Evolutionary conservation across 2,329 filamentous ascomycete genomes (phyloP).

Genomic region (Xylariomycetidae sp.): DNA sequence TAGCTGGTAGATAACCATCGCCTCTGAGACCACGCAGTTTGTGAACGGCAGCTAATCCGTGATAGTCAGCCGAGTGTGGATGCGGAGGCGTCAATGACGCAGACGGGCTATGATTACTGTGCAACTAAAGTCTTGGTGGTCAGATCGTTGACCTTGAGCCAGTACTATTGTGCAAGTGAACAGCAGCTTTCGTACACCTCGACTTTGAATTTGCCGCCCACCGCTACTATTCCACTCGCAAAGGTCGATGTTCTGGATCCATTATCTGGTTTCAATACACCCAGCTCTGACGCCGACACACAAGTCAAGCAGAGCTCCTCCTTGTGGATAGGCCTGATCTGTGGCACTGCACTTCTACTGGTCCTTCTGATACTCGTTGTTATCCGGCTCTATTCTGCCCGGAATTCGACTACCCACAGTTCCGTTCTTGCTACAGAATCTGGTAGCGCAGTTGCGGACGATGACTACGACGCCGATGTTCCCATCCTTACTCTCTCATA

Average conservation of each 20-base stretch:
- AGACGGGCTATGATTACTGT: not conserved
- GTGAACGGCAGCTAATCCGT: not conserved
- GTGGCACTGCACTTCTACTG: not conserved
- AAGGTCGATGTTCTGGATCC: not conserved
- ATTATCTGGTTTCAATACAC: not conserved
- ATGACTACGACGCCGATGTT: conserved; percentile 24
- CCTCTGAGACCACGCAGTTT: not conserved
- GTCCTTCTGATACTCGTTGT: not conserved
- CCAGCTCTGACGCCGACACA: too few species aligned
- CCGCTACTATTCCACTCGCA: not conserved
- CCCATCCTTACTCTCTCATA: not conserved
- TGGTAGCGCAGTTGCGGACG: not conserved
- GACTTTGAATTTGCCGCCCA: not conserved
- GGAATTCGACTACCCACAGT: too few species aligned
- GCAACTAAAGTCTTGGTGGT: not conserved
- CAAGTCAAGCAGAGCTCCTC: not conserved
- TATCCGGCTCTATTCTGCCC: too few species aligned
- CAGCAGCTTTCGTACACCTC: not conserved
- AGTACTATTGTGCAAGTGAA: not conserved
- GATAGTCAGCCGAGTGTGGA: not conserved
- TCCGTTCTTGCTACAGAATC: conserved; percentile 1
- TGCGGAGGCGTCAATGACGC: not conserved
- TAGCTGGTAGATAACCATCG: too few species aligned
- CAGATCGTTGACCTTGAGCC: not conserved
- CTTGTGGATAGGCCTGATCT: not conserved